These are phyloP conservation scores for Trichoderma koningiopsis DNA, from an alignment of 2,329 filamentous ascomycete species.

Conservation along the genomic window DNA sequence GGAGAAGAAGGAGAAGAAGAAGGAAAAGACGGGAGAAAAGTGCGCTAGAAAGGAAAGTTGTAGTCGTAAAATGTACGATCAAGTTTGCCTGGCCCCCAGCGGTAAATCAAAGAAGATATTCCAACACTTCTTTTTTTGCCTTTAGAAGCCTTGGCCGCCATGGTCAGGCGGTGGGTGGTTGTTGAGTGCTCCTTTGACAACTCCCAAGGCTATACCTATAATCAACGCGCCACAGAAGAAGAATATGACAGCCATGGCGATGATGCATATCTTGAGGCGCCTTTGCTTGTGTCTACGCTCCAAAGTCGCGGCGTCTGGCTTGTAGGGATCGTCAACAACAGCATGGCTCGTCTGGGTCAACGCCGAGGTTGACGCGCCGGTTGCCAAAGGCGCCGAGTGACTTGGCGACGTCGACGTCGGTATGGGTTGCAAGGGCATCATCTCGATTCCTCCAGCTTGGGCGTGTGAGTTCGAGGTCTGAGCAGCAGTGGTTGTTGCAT, in stretches of 20 bases:
- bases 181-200: conserved; percentile 29
- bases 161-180: conserved; percentile 5
- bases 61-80: not conserved
- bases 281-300: conserved; percentile 30
- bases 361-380: conserved; percentile 26
- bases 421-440: conserved; percentile 18
- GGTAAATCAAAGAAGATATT: not conserved
- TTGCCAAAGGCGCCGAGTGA: not conserved
- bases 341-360: conserved; percentile 11
- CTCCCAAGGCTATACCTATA: conserved; percentile 34
- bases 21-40: not conserved
- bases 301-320: conserved; percentile 32
- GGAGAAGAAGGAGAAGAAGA: too few species aligned
- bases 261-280: conserved; percentile 30
- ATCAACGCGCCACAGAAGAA: conserved; percentile 34
- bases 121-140: not conserved
- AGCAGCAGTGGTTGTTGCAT: conserved; percentile 17
- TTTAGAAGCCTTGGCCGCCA: not conserved
- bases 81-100: not conserved
- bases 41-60: not conserved
- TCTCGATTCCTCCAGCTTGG: conserved; percentile 9
- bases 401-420: not conserved
- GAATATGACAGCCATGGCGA: conserved; percentile 30
- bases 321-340: conserved; percentile 27
- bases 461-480: not conserved